These are phyloP conservation scores for Rhynchospora breviuscula DNA, from an alignment of 176 grass and related monocot species.

Conservation along the genomic window DNA sequence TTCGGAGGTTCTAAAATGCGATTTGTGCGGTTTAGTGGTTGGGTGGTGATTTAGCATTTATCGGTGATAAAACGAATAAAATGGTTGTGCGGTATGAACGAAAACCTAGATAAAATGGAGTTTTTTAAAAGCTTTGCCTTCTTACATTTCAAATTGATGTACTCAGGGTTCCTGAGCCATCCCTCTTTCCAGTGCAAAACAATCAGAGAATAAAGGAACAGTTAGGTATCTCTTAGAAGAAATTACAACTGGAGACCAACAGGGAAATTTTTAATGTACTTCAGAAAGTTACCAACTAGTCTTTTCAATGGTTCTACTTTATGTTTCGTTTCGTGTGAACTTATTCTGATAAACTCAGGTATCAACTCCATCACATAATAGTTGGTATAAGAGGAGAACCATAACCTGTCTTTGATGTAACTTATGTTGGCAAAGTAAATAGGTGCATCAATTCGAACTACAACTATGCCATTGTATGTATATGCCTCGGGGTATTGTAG, in stretches of 20 bases:
- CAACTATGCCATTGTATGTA: constrained; percentile 85
- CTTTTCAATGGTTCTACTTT: neutral
- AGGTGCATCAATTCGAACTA: constrained; percentile 85
- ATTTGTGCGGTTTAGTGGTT: too few species aligned
- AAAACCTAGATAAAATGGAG: too few species aligned
- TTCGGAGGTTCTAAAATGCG: neutral
- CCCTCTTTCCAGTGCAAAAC: neutral
- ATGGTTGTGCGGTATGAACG: too few species aligned
- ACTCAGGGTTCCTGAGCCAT: neutral
- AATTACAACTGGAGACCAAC: neutral
- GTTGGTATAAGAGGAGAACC: neutral
- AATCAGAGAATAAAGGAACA: neutral
- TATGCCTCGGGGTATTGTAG: constrained; percentile 85
- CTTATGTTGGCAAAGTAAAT: constrained; percentile 98
- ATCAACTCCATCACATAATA: neutral
- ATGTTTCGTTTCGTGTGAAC: neutral
- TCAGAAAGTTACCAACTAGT: neutral
- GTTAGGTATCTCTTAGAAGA: neutral
- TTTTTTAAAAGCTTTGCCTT: neutral
- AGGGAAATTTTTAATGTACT: neutral
- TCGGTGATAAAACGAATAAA: too few species aligned
- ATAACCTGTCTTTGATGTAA: constrained; percentile 91
- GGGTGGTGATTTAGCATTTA: too few species aligned
- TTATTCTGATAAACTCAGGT: neutral
- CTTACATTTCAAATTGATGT: neutral